Evolutionary conservation across 1,139 yeast genomes (phyloP).

Genomic region (Diutina siamensis): DNA sequence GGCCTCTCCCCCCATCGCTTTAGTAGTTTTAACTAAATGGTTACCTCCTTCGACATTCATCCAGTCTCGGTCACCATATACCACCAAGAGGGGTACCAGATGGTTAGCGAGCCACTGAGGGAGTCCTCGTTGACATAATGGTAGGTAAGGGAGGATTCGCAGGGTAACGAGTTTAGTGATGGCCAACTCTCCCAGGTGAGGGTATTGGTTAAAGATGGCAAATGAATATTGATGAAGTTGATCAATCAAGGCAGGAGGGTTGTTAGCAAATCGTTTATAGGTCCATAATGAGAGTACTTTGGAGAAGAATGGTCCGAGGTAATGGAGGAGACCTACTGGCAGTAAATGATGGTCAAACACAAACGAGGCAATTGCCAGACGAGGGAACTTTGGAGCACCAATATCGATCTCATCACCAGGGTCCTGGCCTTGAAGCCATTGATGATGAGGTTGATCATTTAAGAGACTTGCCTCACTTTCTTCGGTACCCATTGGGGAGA

Average conservation of each 20-base stretch:
- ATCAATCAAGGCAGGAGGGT: conserved; percentile 17
- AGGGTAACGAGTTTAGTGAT: conserved; percentile 31
- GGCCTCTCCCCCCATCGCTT: conserved; percentile 12
- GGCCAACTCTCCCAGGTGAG: conserved; percentile 35
- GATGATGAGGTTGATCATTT: conserved; percentile 12
- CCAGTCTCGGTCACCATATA: conserved; percentile 38
- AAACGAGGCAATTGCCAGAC: conserved; percentile 19
- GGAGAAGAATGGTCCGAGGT: conserved; percentile 25
- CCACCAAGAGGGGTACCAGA: conserved; percentile 21
- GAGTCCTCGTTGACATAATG: conserved; percentile 31
- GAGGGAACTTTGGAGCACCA: conserved; percentile 32
- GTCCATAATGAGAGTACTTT: conserved; percentile 34
- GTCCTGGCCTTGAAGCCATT: conserved; percentile 11
- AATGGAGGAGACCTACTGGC: conserved; percentile 30
- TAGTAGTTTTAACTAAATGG: conserved; percentile 19
- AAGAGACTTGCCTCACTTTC: conserved; percentile 26
- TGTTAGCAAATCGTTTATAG: conserved; percentile 22
- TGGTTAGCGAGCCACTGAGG: conserved; percentile 18
- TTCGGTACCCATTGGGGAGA: conserved; percentile 40
- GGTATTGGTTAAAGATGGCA: conserved; percentile 33
- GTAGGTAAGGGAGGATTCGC: conserved; percentile 29
- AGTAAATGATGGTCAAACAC: conserved; percentile 30
- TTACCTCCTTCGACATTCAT: conserved; percentile 33
- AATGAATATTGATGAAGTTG: conserved; percentile 32
- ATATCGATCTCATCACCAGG: conserved; percentile 15